Conservation (phyloP, 2,329 filamentous ascomycete genomes). For the Aspergillus vadensis region DNA sequence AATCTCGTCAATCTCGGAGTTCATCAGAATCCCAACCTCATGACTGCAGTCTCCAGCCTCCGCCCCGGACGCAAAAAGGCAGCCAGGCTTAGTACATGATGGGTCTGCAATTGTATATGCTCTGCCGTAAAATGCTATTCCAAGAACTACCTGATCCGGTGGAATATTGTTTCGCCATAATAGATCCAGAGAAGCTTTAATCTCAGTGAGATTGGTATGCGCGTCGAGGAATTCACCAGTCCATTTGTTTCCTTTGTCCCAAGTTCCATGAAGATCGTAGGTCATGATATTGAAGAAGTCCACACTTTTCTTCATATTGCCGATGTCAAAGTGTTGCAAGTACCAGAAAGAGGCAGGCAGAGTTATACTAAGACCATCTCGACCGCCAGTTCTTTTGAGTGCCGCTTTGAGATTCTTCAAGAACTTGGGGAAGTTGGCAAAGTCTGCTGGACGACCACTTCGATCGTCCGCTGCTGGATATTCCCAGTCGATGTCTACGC, state of each 20-base stretch:
- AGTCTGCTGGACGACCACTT: conserved; percentile 41
- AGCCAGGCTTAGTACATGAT: conserved; percentile 31
- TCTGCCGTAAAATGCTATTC: conserved; percentile 32
- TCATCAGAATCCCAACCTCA: conserved; percentile 32
- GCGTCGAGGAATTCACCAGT: conserved; percentile 25
- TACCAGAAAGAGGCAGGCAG: conserved; percentile 35
- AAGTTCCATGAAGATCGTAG: conserved; percentile 33
- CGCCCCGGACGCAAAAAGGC: conserved; percentile 31
- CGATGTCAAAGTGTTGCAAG: conserved; percentile 31
- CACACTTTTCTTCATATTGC: conserved; percentile 11
- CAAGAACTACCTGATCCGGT: conserved; percentile 31
- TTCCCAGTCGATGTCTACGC: conserved; percentile 54
- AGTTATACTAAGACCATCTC: conserved; percentile 22
- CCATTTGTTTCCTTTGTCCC: conserved; percentile 23
- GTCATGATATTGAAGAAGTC: conserved; percentile 36
- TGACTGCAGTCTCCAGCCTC: conserved; percentile 32
- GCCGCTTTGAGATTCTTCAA: conserved; percentile 19
- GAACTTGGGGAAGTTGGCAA: conserved; percentile 32
- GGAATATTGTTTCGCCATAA: conserved; percentile 32
- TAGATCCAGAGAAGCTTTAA: conserved; percentile 28
- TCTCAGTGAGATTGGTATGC: conserved; percentile 40
- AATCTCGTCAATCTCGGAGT: conserved; percentile 38
- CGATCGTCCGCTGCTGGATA: conserved; percentile 42
- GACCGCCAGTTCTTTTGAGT: conserved; percentile 16
- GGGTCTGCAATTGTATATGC: conserved; percentile 20